Percentiles rank a stretch among this genome's conserved stretches.
phyloP scores from a whole-genome alignment of 352 stramenopile genomes.

The Stramenopiles sp. region DNA sequence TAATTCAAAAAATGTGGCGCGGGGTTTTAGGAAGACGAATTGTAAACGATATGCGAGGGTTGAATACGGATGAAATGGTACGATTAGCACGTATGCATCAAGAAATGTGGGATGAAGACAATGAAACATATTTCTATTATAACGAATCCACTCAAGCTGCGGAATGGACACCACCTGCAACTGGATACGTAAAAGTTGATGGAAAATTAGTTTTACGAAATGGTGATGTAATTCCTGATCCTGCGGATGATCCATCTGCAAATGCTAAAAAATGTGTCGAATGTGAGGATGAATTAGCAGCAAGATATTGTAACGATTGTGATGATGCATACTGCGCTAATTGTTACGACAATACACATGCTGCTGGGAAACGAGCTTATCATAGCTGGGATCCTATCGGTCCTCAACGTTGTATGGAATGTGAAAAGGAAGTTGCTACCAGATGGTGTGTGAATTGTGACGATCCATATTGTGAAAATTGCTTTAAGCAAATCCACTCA shows the following conservation, averaged over 20 bases:
- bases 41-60: neutral
- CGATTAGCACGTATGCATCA: neutral
- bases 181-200: slow-evolving; percentile 12
- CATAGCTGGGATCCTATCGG: too few relatives aligned
- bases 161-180: slow-evolving; percentile 8
- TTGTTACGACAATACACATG: too few relatives aligned
- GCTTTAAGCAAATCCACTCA: too few relatives aligned
- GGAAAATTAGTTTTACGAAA: slow-evolving; percentile 11
- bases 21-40: neutral
- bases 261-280: neutral
- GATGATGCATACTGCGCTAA: too few relatives aligned
- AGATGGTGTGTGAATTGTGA: too few relatives aligned
- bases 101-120: slow-evolving; percentile 13
- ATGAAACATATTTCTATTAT: slow-evolving; percentile 11
- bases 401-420: too few relatives aligned
- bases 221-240: slow-evolving; percentile 11
- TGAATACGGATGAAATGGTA: slow-evolving; percentile 6
- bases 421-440: too few relatives aligned
- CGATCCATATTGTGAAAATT: too few relatives aligned
- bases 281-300: slow-evolving; percentile 5
- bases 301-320: too few relatives aligned
- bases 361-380: too few relatives aligned
- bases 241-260: neutral
- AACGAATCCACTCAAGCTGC: neutral
- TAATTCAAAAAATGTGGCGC: neutral